Conservation (phyloP, 1,139 yeast genomes). For the Geotrichum citri-aurantii region DNA sequence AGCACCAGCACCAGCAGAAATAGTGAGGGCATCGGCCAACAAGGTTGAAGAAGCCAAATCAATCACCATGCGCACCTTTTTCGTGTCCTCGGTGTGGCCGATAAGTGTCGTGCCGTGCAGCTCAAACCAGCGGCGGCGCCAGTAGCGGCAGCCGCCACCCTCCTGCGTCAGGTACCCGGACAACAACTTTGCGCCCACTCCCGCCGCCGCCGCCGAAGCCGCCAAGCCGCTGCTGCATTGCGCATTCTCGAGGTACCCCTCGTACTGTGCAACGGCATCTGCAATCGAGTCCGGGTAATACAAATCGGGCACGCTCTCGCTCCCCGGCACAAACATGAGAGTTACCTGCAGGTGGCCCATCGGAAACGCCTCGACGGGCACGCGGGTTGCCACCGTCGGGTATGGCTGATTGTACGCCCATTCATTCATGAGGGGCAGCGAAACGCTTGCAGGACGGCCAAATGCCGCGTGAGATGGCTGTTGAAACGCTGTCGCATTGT, state of each 20-base stretch:
- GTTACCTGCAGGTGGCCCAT: conserved; percentile 43
- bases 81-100: conserved; percentile 61
- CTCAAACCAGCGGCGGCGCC: conserved; percentile 63
- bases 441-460: conserved; percentile 49
- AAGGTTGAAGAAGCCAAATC: conserved; percentile 38
- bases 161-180: conserved; percentile 64
- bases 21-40: background rate
- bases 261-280: conserved; percentile 24
- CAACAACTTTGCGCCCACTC: conserved; percentile 26
- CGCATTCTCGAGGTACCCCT: conserved; percentile 47
- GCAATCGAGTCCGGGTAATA: background rate
- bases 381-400: background rate
- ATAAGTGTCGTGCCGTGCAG: conserved; percentile 52
- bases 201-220: too few species aligned
- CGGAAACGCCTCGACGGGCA: background rate
- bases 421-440: conserved; percentile 67
- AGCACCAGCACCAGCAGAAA: too few species aligned
- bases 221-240: background rate
- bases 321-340: conserved; percentile 59
- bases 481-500: background rate
- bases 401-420: conserved; percentile 47
- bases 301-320: background rate
- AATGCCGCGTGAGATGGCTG: conserved; percentile 41
- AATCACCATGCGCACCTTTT: conserved; percentile 59
- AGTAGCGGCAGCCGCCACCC: conserved; percentile 67